Evolutionary conservation across 768 basidiomycete genomes (phyloP), one percentile per base, ranked within the genome.

Genomic region (Phanerochaete sordida): DNA sequence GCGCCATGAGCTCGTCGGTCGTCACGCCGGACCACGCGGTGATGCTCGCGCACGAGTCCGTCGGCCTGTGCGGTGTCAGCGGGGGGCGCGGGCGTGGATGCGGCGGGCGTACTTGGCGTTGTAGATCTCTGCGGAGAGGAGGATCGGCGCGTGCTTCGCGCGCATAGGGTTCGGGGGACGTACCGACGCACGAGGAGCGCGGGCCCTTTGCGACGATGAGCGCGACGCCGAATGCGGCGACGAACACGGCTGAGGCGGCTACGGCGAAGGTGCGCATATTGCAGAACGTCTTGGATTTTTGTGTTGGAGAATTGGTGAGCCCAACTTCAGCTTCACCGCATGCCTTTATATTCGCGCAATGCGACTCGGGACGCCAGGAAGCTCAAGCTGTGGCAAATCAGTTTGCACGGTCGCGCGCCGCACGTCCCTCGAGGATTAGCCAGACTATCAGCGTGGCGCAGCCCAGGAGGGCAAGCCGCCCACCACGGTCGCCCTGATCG

Each of bases 11-110:
- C n/a, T 54, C 1, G 3, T 31, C 53, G 24, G n/a, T 33, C 3
- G 53, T 54, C 5, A 54, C 5, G 33, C 53, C 53, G 3, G 37
- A 11, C 53, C 53, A 54, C 35, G 53, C n/a, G 3, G 7, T 13
- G 15, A 54, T 54, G 27, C 35, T 35, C 9, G 33, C 53, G 37
- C 53, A 54, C 7, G 53, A 54, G 53, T 54, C 53, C 16, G 53
- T 54, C 3, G 53, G 37, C 24, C 53, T 54, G 27, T 12, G 1
- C 13, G 23, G 2, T 13, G 33, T 37, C 21, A 24, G 33, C 16
- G 3, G 43, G 26, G 24, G n/a, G n/a, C n/a, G n/a, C n/a, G n/a
- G n/a, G n/a, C n/a, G n/a, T n/a, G n/a, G n/a, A 35, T 16, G n/a
- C 8, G 51, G 7, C 21, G 15, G 27, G 3, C 53, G 24, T 24